Percentiles rank a stretch among this genome's conserved stretches.
phyloP scores from a whole-genome alignment of 768 basidiomycete genomes.

The Candolleomyces aberdarensis region DNA sequence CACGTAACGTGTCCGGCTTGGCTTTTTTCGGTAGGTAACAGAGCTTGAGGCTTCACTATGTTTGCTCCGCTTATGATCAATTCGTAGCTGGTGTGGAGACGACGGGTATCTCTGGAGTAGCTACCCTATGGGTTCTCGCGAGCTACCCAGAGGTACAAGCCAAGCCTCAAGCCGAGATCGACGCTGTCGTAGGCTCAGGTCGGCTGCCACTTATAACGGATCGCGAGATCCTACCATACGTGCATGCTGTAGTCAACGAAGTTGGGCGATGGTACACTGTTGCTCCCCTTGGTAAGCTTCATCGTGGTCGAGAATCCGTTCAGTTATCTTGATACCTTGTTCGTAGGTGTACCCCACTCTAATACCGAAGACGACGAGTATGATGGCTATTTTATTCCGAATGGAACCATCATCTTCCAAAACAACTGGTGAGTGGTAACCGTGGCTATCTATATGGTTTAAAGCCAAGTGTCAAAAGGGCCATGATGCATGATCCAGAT shows the following conservation, averaged over 20 bases:
- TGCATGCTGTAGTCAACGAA: slow-evolving; percentile 34
- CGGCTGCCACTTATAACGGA: slow-evolving; percentile 34
- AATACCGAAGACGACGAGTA: slow-evolving; percentile 8
- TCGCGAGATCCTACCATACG: slow-evolving; percentile 26
- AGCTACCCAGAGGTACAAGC: slow-evolving; percentile 29
- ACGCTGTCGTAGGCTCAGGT: slow-evolving; percentile 25
- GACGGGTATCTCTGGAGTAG: slow-evolving; percentile 20
- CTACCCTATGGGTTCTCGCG: slow-evolving; percentile 15
- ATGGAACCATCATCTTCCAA: slow-evolving; percentile 11
- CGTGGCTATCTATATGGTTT: background rate
- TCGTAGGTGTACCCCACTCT: background rate
- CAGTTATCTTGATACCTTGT: background rate
- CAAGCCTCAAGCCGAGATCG: slow-evolving; percentile 35
- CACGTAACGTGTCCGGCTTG: slow-evolving; percentile 11
- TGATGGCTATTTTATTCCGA: slow-evolving; percentile 12
- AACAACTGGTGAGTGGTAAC: slow-evolving; percentile 11
- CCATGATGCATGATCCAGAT: slow-evolving; percentile 1
- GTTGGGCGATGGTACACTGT: slow-evolving; percentile 30
- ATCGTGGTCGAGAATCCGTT: background rate
- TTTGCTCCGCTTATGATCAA: background rate
- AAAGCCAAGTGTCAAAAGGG: background rate
- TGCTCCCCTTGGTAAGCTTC: slow-evolving; percentile 28
- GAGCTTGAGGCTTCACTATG: background rate
- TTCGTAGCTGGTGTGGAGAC: background rate
- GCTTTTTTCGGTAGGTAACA: slow-evolving; percentile 14